These are phyloP conservation scores for Fusarium pilosicola DNA, from an alignment of 2,329 filamentous ascomycete species.

Conservation along the genomic window DNA sequence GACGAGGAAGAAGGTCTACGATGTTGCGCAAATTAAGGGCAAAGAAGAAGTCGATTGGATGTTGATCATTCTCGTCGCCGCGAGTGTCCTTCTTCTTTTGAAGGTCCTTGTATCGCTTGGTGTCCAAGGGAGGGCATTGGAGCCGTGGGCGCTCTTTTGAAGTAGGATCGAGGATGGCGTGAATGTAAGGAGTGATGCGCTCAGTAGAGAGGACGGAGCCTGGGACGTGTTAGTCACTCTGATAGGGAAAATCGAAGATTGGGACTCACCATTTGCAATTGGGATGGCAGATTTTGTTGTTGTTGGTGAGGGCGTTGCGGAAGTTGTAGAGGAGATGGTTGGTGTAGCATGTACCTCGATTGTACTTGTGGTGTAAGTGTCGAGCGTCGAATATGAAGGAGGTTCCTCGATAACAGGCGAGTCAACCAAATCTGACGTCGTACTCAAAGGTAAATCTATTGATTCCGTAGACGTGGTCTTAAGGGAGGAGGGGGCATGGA, in stretches of 20 bases:
- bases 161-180: slow-evolving; percentile 46
- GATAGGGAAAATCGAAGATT: accelerated
- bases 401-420: background rate
- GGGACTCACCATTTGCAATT: slow-evolving; percentile 5
- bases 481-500: background rate
- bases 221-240: slow-evolving; percentile 36
- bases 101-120: slow-evolving; percentile 40
- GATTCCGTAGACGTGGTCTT: background rate
- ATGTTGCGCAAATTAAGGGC: slow-evolving; percentile 64
- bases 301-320: background rate
- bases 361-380: slow-evolving; percentile 1
- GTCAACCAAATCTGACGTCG: background rate
- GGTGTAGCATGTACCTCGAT: background rate
- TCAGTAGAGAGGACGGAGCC: slow-evolving; percentile 44
- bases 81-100: background rate
- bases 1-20: slow-evolving; percentile 57
- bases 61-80: background rate
- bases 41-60: slow-evolving; percentile 57
- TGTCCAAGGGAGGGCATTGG: slow-evolving; percentile 42
- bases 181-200: slow-evolving; percentile 41
- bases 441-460: background rate
- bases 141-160: slow-evolving; percentile 41
- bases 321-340: background rate
- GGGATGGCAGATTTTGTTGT: background rate
- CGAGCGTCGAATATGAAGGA: slow-evolving; percentile 2